Evolutionary conservation across 2,329 filamentous ascomycete genomes (phyloP), one percentile per base, ranked within the genome.

Genomic region (Lasiodiplodia sp.): DNA sequence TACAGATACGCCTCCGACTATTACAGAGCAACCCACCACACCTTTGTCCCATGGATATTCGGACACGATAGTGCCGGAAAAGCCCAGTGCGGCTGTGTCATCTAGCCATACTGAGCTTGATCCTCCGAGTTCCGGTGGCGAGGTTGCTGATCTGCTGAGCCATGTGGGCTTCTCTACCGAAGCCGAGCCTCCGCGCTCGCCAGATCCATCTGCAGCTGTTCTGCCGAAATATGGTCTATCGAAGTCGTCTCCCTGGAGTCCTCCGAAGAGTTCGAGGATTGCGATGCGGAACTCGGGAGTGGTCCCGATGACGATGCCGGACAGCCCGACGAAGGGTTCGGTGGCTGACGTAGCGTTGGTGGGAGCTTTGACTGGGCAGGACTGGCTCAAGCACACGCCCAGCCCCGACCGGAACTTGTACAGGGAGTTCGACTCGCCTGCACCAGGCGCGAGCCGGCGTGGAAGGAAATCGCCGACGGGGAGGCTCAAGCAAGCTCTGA

Each of bases 371-470:
- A 25, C n/a, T 18, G 44, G 23, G 18, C 31, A 53, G 23, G 73
- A 76, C 8, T 78, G 77, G 75, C 67, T 70, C 18, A 66, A 71
- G 37, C 72, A 70, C 40, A 76, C 74, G 6, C 76, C 76, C 2
- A 78, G 77, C 62, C 76, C 75, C 1, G 72, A 74, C 38, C 73
- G 73, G 34, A 55, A 37, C 10, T 40, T 49, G 8, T 49, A 31
- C 57, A 57, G 58, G 51, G 51, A 57, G 38, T 34, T 57, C 6
- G 58, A 68, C 37, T 58, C 67, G 58, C 57, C 58, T 5, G 31
- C 10, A 16, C 67, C 67, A 4, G 57, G 34, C 16, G 44, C 31
- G 63, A 66, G 18, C 18, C 47, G 60, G 18, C 60, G 44, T 7
- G 60, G 60, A 12, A 25, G 47, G 12, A 64, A 64, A 31, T 64